A percentile compares a stretch with the other conserved stretches of the same genome.
phyloP scores from a whole-genome alignment of 2,329 filamentous ascomycete genomes.

The Sphaerulina vaccinii region DNA sequence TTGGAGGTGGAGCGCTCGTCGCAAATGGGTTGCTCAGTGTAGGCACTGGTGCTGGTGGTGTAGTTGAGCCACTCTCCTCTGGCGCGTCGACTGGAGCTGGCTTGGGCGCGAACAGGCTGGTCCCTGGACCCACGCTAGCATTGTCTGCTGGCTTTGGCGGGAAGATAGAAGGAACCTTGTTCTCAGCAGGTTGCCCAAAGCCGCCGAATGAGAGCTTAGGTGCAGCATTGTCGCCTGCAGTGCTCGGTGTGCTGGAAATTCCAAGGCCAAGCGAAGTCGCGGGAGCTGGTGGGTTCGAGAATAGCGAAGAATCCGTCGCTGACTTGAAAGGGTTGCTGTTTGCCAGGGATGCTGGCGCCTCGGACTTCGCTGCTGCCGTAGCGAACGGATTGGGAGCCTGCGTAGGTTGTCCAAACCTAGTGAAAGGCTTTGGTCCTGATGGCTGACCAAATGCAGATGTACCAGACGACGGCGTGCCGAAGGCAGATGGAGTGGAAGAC shows the following conservation, averaged over 20 bases:
- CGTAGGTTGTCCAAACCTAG: conserved; percentile 18
- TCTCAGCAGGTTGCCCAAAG: conserved; percentile 2
- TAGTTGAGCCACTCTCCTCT: background rate
- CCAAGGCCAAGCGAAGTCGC: background rate
- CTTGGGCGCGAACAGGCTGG: conserved; percentile 12
- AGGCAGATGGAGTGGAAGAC: conserved; percentile 18
- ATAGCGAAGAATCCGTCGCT: background rate
- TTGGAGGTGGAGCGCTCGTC: conserved; percentile 2
- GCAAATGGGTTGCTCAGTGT: conserved; percentile 4
- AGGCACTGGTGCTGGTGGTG: background rate
- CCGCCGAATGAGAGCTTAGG: conserved; percentile 3
- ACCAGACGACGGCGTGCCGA: conserved; percentile 14
- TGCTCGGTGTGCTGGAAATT: background rate
- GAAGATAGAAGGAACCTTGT: conserved; percentile 7
- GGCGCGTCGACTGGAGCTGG: background rate
- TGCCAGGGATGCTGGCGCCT: background rate
- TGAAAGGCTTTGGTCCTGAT: conserved; percentile 15
- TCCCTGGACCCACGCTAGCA: background rate
- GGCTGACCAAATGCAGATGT: conserved; percentile 21
- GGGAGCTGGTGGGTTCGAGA: background rate
- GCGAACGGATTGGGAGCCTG: conserved; percentile 12
- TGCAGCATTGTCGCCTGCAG: background rate
- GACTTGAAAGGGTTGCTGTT: conserved; percentile 1
- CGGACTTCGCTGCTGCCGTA: conserved; percentile 3
- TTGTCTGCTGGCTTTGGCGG: conserved; percentile 6